Base-by-base conservation (phyloP, 1,139 yeast species). In the Suhomyces guaymorum region DNA sequence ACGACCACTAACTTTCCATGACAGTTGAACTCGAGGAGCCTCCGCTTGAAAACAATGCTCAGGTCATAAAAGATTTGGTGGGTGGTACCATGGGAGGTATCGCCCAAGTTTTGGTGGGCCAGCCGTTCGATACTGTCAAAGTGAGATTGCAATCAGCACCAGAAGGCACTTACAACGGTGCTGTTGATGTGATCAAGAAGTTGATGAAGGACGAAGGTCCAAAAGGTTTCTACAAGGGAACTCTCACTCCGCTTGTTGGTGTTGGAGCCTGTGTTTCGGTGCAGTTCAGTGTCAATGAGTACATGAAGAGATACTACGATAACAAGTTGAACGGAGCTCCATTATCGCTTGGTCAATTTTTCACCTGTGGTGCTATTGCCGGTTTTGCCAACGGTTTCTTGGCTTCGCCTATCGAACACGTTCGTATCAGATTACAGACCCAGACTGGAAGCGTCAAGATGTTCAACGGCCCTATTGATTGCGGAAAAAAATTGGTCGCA, bases 31-130 rank as follows among this genome's bases (percentile, higher is more conserved):
- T 70, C 34, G 78, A 74, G 54, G 79, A 74, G 47, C 73, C 73
- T 7, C 61, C 66, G 12, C 55, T 69, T 29, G 53, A 58, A 6
- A 62, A 65, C 39, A 63, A 70, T 50, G 48, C 55, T 32, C 79
- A 89, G 49, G 92, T 88, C 2, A 53, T 72, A 20, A 89, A 88
- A 54, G 97, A 90, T 57, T 74, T 90, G 34, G 67, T 85, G 43
- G 95, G 95, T 5, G 97, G 97, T 8, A 89, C 96, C 21, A 73
- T 86, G 54, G 97, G 97, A 42, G 97, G 97, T 40, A 78, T 90
- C 29, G 89, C 96, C 11, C 97, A 90, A 63, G 97, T 90, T 10
- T 67, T 90, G 30, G 87, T 84, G n/a, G 97, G 97, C 20, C 97
- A 90, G 61, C 97, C 97, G 9, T 90, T 90, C 52, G 97, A 90